phyloP scores from a whole-genome alignment of 768 basidiomycete genomes.

The Serpula lacrymans region DNA sequence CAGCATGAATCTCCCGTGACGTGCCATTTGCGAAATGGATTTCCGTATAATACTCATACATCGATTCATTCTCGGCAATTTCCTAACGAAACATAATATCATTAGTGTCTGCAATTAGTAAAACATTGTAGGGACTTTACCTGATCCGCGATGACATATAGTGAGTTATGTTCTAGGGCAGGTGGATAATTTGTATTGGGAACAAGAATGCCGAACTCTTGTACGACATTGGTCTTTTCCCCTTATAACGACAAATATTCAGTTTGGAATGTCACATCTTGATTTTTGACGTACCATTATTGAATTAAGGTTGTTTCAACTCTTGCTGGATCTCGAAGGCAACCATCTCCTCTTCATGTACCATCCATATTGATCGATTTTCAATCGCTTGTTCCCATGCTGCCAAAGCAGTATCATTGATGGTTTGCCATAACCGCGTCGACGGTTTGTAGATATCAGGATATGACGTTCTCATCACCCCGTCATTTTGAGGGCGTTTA shows the following conservation, averaged over 20 bases:
- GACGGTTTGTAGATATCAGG: no score
- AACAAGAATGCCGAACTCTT: constrained; percentile 1
- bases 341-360: background rate
- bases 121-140: no score
- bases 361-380: background rate
- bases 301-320: no score
- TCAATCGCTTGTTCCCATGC: background rate
- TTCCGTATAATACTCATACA: constrained; percentile 1
- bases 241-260: background rate
- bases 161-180: background rate
- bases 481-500: no score
- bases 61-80: background rate
- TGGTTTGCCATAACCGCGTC: no score
- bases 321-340: constrained; percentile 1
- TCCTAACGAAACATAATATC: background rate
- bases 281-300: no score
- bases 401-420: background rate
- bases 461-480: no score
- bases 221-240: background rate
- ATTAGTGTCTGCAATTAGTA: background rate
- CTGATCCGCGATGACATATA: no score
- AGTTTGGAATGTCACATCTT: background rate
- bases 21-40: background rate
- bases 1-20: constrained; percentile 11
- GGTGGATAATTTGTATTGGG: constrained; percentile 1